Evolutionary conservation across 192 early-diverging fungal genomes (phyloP).

Genomic region (Phlyctochytrium bullatum): DNA sequence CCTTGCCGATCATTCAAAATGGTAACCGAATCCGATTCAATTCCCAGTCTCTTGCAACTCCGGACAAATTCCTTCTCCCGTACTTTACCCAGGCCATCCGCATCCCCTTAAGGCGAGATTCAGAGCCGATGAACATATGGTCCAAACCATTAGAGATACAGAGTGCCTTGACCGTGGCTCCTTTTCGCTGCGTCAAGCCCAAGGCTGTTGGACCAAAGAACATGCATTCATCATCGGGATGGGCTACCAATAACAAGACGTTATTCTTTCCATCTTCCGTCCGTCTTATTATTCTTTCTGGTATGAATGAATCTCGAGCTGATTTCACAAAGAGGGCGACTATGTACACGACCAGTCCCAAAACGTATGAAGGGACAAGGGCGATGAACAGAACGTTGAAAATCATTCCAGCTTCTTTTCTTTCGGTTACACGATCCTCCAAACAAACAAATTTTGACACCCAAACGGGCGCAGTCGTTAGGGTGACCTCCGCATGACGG

Average conservation of each 20-base stretch:
- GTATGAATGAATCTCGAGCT: background rate
- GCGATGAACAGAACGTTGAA: background rate
- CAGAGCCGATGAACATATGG: background rate
- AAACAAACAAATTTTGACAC: no score
- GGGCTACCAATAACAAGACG: slow-evolving; percentile 29
- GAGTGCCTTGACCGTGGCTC: slow-evolving; percentile 66
- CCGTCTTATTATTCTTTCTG: background rate
- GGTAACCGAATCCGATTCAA: slow-evolving; percentile 45
- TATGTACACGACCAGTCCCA: background rate
- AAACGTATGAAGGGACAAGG: background rate
- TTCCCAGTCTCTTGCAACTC: slow-evolving; percentile 60
- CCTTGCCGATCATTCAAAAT: slow-evolving; percentile 62
- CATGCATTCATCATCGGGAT: slow-evolving; percentile 98
- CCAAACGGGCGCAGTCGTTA: no score
- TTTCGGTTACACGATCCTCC: no score
- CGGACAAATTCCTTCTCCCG: slow-evolving; percentile 62
- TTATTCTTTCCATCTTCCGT: background rate
- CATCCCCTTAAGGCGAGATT: slow-evolving; percentile 58
- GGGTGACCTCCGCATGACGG: no score
- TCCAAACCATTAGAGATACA: slow-evolving; percentile 79
- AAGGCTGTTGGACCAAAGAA: slow-evolving; percentile 87
- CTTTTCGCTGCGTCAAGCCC: slow-evolving; percentile 45
- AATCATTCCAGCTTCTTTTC: background rate
- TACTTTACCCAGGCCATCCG: slow-evolving; percentile 58
- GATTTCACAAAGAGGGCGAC: background rate